phyloP scores from a whole-genome alignment of 2,329 filamentous ascomycete species.

The Clonostachys chloroleuca region DNA sequence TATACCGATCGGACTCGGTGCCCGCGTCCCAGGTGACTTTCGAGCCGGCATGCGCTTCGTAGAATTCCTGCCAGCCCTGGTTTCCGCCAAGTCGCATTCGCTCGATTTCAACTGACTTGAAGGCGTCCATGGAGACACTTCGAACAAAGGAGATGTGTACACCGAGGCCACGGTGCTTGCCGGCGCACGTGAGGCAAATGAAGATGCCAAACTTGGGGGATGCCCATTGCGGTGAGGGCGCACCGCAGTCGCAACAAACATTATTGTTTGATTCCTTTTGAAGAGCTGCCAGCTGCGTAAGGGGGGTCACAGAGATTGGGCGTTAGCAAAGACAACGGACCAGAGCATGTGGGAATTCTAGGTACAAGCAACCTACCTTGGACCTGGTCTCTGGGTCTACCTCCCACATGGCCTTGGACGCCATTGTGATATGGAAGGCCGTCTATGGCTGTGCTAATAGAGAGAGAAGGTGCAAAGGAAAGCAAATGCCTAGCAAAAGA shows the following conservation, averaged over 20 bases:
- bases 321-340: slow-evolving; percentile 3
- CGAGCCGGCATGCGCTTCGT: slow-evolving; percentile 66
- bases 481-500: too few species aligned
- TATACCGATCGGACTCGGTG: slow-evolving; percentile 86
- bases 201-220: slow-evolving; percentile 97
- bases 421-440: slow-evolving; percentile 32
- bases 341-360: background rate
- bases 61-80: slow-evolving; percentile 81
- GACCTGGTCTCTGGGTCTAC: slow-evolving; percentile 95
- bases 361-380: slow-evolving; percentile 58
- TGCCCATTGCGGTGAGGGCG: slow-evolving; percentile 97
- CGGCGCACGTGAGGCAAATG: slow-evolving; percentile 95
- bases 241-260: slow-evolving; percentile 89
- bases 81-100: slow-evolving; percentile 94
- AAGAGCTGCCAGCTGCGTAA: slow-evolving; percentile 72
- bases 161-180: slow-evolving; percentile 88
- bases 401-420: slow-evolving; percentile 89
- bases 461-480: too few species aligned
- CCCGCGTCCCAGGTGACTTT: slow-evolving; percentile 77
- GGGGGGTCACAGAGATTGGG: background rate
- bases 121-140: slow-evolving; percentile 97
- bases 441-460: too few species aligned
- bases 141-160: slow-evolving; percentile 99
- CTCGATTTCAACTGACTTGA: slow-evolving; percentile 88
- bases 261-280: slow-evolving; percentile 89